phyloP scores from a whole-genome alignment of 192 early-diverging fungal genomes.

The Funneliformis geosporum region DNA sequence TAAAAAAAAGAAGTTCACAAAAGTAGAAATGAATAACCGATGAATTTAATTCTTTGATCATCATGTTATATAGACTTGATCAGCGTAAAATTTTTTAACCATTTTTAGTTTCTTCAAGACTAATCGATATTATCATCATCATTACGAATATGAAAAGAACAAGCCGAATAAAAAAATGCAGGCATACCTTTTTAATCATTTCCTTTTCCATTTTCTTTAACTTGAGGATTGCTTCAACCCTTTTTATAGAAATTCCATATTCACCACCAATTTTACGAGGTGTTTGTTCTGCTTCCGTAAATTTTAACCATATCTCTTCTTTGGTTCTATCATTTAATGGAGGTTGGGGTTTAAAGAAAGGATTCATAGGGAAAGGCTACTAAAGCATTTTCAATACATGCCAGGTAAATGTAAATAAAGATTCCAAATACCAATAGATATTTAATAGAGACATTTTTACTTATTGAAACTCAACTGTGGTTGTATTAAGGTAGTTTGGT shows the following conservation, averaged over 20 bases:
- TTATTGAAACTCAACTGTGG: neutral
- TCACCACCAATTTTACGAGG: conserved; percentile 71
- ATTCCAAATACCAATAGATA: neutral
- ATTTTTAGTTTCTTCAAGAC: conserved; percentile 16
- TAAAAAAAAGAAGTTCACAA: neutral
- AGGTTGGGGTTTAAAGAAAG: conserved; percentile 73
- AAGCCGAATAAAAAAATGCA: neutral
- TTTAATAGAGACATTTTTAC: neutral
- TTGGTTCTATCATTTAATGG: conserved; percentile 71
- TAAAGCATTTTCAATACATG: neutral
- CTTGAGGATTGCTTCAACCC: conserved; percentile 88
- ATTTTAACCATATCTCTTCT: conserved; percentile 73
- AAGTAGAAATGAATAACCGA: neutral
- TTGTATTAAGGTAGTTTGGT: neutral
- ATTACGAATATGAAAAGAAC: neutral
- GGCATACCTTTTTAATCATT: conserved; percentile 63
- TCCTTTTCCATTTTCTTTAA: conserved; percentile 80
- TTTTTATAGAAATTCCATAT: conserved; percentile 75
- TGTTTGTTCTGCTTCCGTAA: conserved; percentile 61
- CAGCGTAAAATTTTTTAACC: conserved; percentile 8
- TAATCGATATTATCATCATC: conserved; percentile 3
- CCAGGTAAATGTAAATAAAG: neutral
- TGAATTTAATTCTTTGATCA: neutral
- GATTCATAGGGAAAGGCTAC: conserved; percentile 93
- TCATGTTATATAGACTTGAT: neutral